Evolutionary conservation across 2,329 filamentous ascomycete species (phyloP).

Genomic region (Fusarium sp.): DNA sequence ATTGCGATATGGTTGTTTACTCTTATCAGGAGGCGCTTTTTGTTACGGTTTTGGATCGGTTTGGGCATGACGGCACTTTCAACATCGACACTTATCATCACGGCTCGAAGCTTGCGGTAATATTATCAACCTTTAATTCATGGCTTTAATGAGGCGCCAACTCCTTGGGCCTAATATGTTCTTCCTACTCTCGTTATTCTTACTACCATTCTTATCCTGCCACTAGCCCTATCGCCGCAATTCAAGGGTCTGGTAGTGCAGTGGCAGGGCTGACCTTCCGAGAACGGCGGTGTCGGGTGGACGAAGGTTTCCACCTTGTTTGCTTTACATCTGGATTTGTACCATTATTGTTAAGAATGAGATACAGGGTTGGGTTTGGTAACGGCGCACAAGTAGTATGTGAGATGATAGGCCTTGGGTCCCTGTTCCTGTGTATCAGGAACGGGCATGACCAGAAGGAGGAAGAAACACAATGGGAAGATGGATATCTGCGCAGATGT

Average conservation of each 20-base stretch:
- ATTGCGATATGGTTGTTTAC: constrained; percentile 32
- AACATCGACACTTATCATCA: constrained; percentile 31
- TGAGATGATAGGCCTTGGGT: constrained; percentile 2
- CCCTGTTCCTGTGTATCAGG: constrained; percentile 18
- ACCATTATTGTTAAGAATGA: constrained; percentile 32
- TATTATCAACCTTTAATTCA: constrained; percentile 41
- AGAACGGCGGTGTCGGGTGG: constrained; percentile 20
- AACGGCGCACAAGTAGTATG: constrained; percentile 8
- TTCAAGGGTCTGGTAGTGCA: neutral
- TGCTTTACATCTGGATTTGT: constrained; percentile 36
- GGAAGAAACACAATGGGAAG: neutral
- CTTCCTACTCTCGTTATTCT: constrained; percentile 27
- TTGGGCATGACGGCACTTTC: constrained; percentile 34
- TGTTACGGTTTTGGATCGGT: constrained; percentile 33
- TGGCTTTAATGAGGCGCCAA: constrained; percentile 41
- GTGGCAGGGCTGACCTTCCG: constrained; percentile 12
- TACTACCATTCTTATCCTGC: constrained; percentile 25
- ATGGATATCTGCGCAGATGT: constrained; percentile 24
- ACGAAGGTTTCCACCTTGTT: neutral
- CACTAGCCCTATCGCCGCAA: neutral
- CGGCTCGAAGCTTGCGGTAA: constrained; percentile 42
- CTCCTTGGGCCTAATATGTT: constrained; percentile 31
- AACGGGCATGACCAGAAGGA: constrained; percentile 8
- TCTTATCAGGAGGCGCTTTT: constrained; percentile 26
- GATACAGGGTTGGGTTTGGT: constrained; percentile 10